Conservation (phyloP, 2,329 filamentous ascomycete genomes). For the Microcyclosporella mali region DNA sequence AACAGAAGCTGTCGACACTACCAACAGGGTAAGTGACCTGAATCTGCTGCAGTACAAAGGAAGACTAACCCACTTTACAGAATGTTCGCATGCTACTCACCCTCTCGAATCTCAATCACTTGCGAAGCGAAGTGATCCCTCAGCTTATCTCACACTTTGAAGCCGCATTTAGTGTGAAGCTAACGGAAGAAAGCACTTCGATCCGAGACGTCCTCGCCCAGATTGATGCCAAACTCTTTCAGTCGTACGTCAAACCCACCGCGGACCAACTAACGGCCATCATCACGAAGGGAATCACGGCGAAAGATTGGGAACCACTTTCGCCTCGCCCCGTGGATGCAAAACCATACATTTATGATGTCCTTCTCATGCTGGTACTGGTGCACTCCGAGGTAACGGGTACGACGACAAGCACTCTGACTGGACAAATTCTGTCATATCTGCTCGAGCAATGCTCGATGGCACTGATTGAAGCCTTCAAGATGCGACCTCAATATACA, state of each 20-base stretch:
- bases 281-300: constrained; percentile 66
- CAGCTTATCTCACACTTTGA: constrained; percentile 90
- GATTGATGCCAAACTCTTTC: constrained; percentile 86
- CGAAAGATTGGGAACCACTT: constrained; percentile 55
- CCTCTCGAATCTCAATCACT: constrained; percentile 79
- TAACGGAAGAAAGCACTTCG: constrained; percentile 88
- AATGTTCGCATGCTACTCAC: constrained; percentile 81
- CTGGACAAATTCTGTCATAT: constrained; percentile 74
- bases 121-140: constrained; percentile 76
- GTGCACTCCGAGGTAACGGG: constrained; percentile 60
- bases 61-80: constrained; percentile 15
- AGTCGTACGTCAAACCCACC: constrained; percentile 79
- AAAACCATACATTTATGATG: constrained; percentile 81
- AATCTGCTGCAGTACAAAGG: neutral
- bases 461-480: constrained; percentile 77
- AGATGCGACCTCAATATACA: constrained; percentile 56
- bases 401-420: constrained; percentile 62
- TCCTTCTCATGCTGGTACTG: constrained; percentile 76
- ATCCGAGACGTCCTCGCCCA: constrained; percentile 85
- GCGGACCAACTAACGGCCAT: constrained; percentile 62
- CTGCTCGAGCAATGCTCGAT: constrained; percentile 75
- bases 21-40: constrained; percentile 44
- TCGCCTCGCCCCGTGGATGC: constrained; percentile 62
- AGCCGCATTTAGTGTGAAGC: constrained; percentile 84
- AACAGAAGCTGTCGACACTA: constrained; percentile 47